A percentile compares a stretch with the other conserved stretches of the same genome.
Evolutionary conservation across 2,329 filamentous ascomycete genomes (phyloP).

Genomic region (Pseudopyrenochaeta lycopersici): DNA sequence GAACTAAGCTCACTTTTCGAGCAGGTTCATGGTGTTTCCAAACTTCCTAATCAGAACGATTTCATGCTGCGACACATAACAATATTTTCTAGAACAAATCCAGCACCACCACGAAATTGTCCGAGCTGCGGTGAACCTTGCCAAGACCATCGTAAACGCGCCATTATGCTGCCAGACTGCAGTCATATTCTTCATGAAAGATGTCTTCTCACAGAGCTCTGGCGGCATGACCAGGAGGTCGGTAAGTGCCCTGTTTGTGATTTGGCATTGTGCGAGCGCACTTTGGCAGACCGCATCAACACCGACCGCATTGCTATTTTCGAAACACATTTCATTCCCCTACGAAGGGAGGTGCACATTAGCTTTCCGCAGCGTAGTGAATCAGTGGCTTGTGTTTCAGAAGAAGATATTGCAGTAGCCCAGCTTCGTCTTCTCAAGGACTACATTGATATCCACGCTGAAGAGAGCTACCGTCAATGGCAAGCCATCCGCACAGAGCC

Average conservation of each 20-base stretch:
- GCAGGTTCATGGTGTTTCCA: conserved; percentile 1
- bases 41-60: conserved; percentile 3
- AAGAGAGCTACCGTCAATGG: conserved; percentile 11
- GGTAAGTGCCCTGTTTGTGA: conserved; percentile 14
- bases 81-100: background rate
- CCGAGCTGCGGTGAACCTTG: conserved; percentile 5
- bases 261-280: conserved; percentile 9
- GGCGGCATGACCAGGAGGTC: conserved; percentile 1
- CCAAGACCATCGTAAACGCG: background rate
- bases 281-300: conserved; percentile 15
- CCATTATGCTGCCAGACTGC: conserved; percentile 1
- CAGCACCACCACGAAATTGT: conserved; percentile 6
- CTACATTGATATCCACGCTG: conserved; percentile 15
- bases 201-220: conserved; percentile 9
- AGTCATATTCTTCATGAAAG: conserved; percentile 5
- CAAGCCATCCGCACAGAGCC: conserved; percentile 7
- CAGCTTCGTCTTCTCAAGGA: conserved; percentile 20
- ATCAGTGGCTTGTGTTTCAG: conserved; percentile 3
- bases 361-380: conserved; percentile 11
- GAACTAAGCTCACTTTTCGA: conserved; percentile 10
- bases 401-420: conserved; percentile 16
- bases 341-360: conserved; percentile 5
- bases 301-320: conserved; percentile 19
- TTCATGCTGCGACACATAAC: conserved; percentile 6
- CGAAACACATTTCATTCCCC: conserved; percentile 3